A percentile compares a stretch with the other conserved stretches of the same genome.
These are phyloP conservation scores for Neurospora sp. DNA, from an alignment of 2,329 filamentous ascomycete genomes.

Conservation along the genomic window DNA sequence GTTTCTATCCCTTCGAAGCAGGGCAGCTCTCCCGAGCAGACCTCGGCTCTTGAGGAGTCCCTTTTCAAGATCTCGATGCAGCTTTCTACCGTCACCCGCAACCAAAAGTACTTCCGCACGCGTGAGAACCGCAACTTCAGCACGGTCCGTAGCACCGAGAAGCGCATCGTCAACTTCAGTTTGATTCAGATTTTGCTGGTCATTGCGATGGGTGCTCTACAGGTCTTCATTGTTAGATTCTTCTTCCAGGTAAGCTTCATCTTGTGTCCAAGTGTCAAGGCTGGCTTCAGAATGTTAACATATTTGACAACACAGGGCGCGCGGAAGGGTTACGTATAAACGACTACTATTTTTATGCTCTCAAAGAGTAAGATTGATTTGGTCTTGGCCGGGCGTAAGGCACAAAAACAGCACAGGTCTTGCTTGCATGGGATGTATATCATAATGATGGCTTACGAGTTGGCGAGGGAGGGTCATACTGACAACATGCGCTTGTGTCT, in stretches of 20 bases:
- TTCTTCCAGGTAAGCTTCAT: slow-evolving; percentile 73
- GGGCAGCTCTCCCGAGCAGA: slow-evolving; percentile 82
- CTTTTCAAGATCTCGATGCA: slow-evolving; percentile 91
- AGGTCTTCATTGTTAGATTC: slow-evolving; percentile 96
- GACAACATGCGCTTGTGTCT: neutral
- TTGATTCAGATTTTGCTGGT: slow-evolving; percentile 88
- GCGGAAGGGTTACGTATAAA: slow-evolving; percentile 60
- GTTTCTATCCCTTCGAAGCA: slow-evolving; percentile 80
- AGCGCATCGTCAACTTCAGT: slow-evolving; percentile 93
- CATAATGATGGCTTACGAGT: slow-evolving; percentile 14
- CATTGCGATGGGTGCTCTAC: slow-evolving; percentile 86
- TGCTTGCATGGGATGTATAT: slow-evolving; percentile 11
- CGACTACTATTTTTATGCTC: neutral
- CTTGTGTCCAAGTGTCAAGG: neutral
- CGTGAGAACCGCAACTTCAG: slow-evolving; percentile 98
- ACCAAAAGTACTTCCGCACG: slow-evolving; percentile 99
- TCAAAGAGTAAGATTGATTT: neutral
- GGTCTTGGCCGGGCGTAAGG: slow-evolving; percentile 13
- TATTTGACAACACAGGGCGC: slow-evolving; percentile 38
- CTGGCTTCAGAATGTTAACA: slow-evolving; percentile 11
- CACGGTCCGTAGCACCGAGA: slow-evolving; percentile 92
- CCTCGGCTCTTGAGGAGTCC: slow-evolving; percentile 79
- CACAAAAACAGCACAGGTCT: slow-evolving; percentile 12
- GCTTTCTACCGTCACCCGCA: slow-evolving; percentile 86
- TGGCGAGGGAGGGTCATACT: slow-evolving; percentile 4